A percentile compares a stretch with the other conserved stretches of the same genome.
phyloP scores from a whole-genome alignment of 306 rosid genomes.

The Carpinus viminea region DNA sequence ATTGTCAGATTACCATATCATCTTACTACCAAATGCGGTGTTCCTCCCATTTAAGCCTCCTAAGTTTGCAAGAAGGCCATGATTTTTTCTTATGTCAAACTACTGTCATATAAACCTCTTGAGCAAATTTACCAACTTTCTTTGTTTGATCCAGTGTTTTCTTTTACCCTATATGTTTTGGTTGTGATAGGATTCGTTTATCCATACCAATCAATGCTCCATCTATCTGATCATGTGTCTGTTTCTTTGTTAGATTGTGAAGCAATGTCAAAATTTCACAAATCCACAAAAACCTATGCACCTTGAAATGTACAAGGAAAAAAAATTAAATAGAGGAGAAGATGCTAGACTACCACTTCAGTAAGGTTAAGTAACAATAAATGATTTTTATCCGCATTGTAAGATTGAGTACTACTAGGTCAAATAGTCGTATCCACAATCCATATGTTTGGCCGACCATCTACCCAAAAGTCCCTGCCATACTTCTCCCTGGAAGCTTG shows the following conservation, averaged over 20 bases:
- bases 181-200: not conserved
- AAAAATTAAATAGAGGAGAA: not conserved
- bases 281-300: not conserved
- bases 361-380: not conserved
- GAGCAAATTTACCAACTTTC: not conserved
- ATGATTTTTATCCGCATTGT: not conserved
- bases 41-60: not conserved
- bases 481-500: no score
- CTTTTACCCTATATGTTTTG: not conserved
- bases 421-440: no score
- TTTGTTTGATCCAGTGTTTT: not conserved
- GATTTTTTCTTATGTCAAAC: not conserved
- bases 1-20: not conserved
- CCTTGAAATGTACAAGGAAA: not conserved
- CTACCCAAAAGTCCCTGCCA: no score
- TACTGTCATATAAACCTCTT: not conserved
- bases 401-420: not conserved
- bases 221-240: not conserved
- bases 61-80: constrained; percentile 6
- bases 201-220: not conserved
- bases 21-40: not conserved
- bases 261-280: not conserved
- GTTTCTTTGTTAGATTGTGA: not conserved
- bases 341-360: not conserved
- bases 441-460: no score